These are phyloP conservation scores for Gossypium lobatum DNA, from an alignment of 441 rosid species.

Conservation along the genomic window DNA sequence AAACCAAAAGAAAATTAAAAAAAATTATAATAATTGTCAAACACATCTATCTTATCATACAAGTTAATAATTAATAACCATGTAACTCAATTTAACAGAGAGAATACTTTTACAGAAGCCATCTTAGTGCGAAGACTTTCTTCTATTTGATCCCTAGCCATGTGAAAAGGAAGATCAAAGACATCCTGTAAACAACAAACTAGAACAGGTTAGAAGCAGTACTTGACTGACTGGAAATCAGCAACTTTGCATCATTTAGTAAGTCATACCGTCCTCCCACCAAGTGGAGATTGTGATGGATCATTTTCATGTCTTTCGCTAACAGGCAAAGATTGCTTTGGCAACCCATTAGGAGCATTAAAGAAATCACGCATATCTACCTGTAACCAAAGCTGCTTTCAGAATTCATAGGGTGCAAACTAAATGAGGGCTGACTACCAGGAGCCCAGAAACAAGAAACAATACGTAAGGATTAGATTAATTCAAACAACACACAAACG, in stretches of 20 bases:
- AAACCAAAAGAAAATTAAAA: constrained; percentile 8
- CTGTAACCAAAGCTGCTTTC: constrained; percentile 34
- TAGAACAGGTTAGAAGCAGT: constrained; percentile 8
- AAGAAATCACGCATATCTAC: constrained; percentile 90
- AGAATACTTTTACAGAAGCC: constrained; percentile 83
- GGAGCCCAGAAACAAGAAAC: not conserved
- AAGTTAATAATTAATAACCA: not conserved
- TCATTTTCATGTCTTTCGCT: constrained; percentile 58
- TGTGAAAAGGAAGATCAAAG: constrained; percentile 83
- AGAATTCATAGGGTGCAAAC: constrained; percentile 12
- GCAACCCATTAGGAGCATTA: constrained; percentile 75
- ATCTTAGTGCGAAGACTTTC: constrained; percentile 89
- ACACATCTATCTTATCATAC: not conserved
- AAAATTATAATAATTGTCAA: not conserved
- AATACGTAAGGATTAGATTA: not conserved
- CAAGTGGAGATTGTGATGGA: constrained; percentile 77
- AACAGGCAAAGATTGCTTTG: constrained; percentile 64
- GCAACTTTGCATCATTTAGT: constrained; percentile 3
- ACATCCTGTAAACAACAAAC: constrained; percentile 55
- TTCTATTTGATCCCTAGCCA: constrained; percentile 98
- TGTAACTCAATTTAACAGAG: not conserved
- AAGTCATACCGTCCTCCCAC: constrained; percentile 69
- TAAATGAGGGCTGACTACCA: not conserved
- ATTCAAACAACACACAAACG: not conserved
- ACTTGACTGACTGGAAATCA: not conserved